A percentile compares a stretch with the other conserved stretches of the same genome.
Conservation (phyloP, 129 eudicot genomes). For the Calendula officinalis region DNA sequence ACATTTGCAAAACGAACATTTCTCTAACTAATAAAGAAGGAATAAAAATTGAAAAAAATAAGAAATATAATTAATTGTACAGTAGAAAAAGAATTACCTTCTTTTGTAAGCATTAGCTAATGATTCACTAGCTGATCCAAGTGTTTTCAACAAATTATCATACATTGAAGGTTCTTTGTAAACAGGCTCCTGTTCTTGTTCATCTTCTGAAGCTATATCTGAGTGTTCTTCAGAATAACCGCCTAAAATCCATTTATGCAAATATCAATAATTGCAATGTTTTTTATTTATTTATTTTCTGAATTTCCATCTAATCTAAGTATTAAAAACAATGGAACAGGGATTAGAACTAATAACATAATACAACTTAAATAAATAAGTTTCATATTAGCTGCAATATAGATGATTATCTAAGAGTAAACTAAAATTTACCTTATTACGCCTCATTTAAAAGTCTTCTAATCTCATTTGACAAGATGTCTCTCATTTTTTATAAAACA, state of each 20-base stretch:
- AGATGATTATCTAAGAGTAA: too few relatives aligned
- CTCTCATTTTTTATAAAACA: too few relatives aligned
- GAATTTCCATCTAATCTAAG: too few relatives aligned
- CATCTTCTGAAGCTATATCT: conserved; percentile 47
- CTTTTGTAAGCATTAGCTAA: conserved; percentile 52
- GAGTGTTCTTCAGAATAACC: conserved; percentile 36
- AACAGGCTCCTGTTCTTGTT: conserved; percentile 40
- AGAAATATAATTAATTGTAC: background rate
- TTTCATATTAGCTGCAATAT: too few relatives aligned
- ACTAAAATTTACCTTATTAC: too few relatives aligned
- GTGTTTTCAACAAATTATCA: conserved; percentile 55
- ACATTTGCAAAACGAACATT: background rate
- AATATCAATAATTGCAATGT: background rate
- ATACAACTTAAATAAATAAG: too few relatives aligned
- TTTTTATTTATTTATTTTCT: background rate
- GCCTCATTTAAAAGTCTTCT: too few relatives aligned
- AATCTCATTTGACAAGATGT: too few relatives aligned
- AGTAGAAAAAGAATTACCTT: conserved; percentile 35
- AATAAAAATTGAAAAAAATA: background rate
- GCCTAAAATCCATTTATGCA: conserved; percentile 25
- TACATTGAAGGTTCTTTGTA: conserved; percentile 56
- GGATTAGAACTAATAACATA: too few relatives aligned
- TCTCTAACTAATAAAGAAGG: background rate
- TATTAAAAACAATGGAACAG: too few relatives aligned
- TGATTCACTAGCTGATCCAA: conserved; percentile 49